Evolutionary conservation across 495 filamentous ascomycete genomes (phyloP).

Genomic region (Penicillium maclennaniae): DNA sequence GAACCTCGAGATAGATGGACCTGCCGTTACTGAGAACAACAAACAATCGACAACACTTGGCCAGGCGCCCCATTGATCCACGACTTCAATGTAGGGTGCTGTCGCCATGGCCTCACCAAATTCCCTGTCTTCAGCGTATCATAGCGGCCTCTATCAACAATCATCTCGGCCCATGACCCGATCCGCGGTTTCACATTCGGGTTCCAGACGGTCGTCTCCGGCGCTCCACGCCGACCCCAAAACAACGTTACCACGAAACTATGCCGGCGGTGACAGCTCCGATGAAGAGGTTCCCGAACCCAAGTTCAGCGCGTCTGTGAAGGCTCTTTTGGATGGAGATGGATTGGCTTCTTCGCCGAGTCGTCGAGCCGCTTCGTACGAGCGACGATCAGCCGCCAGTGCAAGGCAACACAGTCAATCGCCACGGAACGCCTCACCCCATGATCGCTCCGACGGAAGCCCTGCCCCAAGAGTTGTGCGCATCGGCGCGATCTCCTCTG

Average conservation of each 20-base stretch:
- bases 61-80: constrained; percentile 25
- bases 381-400: constrained; percentile 22
- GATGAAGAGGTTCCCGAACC: constrained; percentile 71
- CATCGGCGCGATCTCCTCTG: constrained; percentile 45
- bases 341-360: constrained; percentile 52
- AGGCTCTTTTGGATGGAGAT: constrained; percentile 67
- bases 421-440: constrained; percentile 36
- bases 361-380: constrained; percentile 22
- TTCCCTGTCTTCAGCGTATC: constrained; percentile 36
- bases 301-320: constrained; percentile 75
- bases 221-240: constrained; percentile 25
- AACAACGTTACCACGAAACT: constrained; percentile 26
- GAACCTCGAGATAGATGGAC: constrained; percentile 19
- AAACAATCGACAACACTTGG: constrained; percentile 25
- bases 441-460: constrained; percentile 40
- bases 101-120: constrained; percentile 39
- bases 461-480: constrained; percentile 55
- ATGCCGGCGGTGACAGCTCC: constrained; percentile 62
- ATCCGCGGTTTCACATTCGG: constrained; percentile 38
- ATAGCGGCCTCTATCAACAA: constrained; percentile 33
- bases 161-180: constrained; percentile 39
- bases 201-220: constrained; percentile 41
- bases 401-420: constrained; percentile 36
- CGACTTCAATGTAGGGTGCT: constrained; percentile 32
- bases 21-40: constrained; percentile 20